Evolutionary conservation across 2,329 filamentous ascomycete species (phyloP), one percentile per base, ranked within the genome.

Genomic region (Fusarium sp.): DNA sequence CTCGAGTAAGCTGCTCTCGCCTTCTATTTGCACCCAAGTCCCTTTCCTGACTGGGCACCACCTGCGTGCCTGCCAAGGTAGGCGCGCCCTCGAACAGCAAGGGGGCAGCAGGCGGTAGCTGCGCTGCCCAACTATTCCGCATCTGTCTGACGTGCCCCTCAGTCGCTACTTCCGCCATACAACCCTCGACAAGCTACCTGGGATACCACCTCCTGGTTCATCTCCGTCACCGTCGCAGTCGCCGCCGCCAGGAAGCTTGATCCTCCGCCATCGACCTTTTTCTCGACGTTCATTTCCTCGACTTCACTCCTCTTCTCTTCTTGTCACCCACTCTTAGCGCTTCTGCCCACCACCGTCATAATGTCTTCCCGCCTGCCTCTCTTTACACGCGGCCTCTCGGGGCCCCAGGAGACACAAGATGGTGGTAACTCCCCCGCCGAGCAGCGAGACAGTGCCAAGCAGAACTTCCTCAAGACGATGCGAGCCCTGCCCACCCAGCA

Each of bases 391-490:
- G 88, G 88, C 77, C 86, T 93, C 63, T 89, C 91, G 34, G 83
- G 84, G 62, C 85, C 88, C 61, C 86, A 90, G 77, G 85, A 85
- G 78, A 85, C 86, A 72, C 86, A 88, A 67, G 82, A 87, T 52
- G 88, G 88, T 66, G 82, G 87, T 50, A 89, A 88, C 70, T 93
- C 92, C 10, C 92, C 92, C 28, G 91, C 92, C 59, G 89, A 91
- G 76, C 87, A 90, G 80, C 91, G 92, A 75, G 92, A 93, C 80
- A 90, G 92, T 81, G 92, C 92, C 60, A 94, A 94, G 89, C 90
- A 92, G 83, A 94, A 94, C 84, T 92, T 95, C 80, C 86, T 94
- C 73, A 90, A 93, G 80, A 87, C 90, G 30, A 91, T 89, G 85
- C 86, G 94, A 57, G 87, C 91, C 54, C 85, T 94, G 71, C 90